A percentile compares a stretch with the other conserved stretches of the same genome.
phyloP scores from a whole-genome alignment of 2,329 filamentous ascomycete species.

The Macrophomina phaseolina region DNA sequence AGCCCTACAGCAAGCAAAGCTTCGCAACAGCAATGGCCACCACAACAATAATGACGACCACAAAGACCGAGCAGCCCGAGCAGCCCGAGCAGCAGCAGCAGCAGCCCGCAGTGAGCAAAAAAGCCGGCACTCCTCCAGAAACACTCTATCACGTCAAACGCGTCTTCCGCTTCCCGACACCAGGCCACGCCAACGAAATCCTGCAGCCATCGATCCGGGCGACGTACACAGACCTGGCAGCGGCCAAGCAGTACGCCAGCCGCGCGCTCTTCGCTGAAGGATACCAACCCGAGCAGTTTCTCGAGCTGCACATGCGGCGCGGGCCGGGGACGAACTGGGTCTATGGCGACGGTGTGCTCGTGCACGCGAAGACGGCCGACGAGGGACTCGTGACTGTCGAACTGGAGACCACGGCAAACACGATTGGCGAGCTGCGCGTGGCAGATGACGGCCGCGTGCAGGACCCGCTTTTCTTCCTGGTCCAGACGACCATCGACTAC shows the following conservation, averaged over 20 bases:
- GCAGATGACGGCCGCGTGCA: slow-evolving; percentile 21
- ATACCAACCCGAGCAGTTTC: slow-evolving; percentile 1
- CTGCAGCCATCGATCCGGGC: neutral
- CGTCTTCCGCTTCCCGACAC: neutral
- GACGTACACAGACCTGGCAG: neutral
- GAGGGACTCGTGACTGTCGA: slow-evolving; percentile 26
- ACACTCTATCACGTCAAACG: slow-evolving; percentile 6
- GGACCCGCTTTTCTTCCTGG: slow-evolving; percentile 14
- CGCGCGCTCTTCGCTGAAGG: neutral
- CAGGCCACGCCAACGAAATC: neutral
- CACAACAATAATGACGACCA: too few relatives aligned
- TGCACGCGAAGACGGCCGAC: slow-evolving; percentile 29
- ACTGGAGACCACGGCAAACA: slow-evolving; percentile 9
- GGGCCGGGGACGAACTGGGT: neutral
- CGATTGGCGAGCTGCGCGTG: slow-evolving; percentile 15
- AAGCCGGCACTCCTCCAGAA: neutral
- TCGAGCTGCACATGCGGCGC: neutral
- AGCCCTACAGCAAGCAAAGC: too few relatives aligned
- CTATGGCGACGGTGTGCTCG: slow-evolving; percentile 20
- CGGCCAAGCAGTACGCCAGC: neutral
- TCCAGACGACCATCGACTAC: slow-evolving; percentile 23
- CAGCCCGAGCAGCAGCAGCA: too few relatives aligned
- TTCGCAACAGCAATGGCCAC: too few relatives aligned
- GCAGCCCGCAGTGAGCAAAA: too few relatives aligned
- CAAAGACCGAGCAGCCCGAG: too few relatives aligned